phyloP scores from a whole-genome alignment of 2,329 filamentous ascomycete genomes.

The Rutstroemia sydowiana region DNA sequence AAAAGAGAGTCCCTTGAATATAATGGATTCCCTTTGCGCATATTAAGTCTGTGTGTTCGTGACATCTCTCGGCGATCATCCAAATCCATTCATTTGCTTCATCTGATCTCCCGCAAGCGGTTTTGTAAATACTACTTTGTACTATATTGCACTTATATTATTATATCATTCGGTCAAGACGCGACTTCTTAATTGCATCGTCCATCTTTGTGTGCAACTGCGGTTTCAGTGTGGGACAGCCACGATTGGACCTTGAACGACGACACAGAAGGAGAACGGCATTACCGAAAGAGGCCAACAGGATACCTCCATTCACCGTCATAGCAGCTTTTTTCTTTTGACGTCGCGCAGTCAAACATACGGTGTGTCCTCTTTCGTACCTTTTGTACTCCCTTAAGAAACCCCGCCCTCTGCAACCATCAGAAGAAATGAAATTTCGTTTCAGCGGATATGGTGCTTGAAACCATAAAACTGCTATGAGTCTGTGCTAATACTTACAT shows the following conservation, averaged over 20 bases:
- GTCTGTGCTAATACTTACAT: slow-evolving; percentile 4
- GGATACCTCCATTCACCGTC: background rate
- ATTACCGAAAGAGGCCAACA: background rate
- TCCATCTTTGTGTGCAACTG: slow-evolving; percentile 1
- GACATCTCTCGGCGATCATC: slow-evolving; percentile 2
- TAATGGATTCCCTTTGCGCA: background rate
- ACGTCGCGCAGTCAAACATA: slow-evolving; percentile 4
- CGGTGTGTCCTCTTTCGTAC: slow-evolving; percentile 8
- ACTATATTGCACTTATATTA: background rate
- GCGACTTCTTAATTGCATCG: background rate
- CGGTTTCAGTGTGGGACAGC: slow-evolving; percentile 9
- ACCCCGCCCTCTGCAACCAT: background rate
- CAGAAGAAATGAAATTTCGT: background rate
- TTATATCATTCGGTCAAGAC: background rate
- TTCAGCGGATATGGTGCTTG: background rate
- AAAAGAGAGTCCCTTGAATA: too few species aligned
- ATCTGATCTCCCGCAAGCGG: background rate
- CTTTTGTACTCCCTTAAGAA: background rate
- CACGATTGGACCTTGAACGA: slow-evolving; percentile 2
- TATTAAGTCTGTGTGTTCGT: slow-evolving; percentile 6
- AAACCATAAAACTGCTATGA: slow-evolving; percentile 3
- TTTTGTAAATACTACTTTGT: background rate
- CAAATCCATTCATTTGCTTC: background rate
- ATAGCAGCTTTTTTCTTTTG: slow-evolving; percentile 1
- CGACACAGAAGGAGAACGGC: background rate